Evolutionary conservation across 345 rosid genomes (phyloP).

Genomic region (Carallia pectinifolia): DNA sequence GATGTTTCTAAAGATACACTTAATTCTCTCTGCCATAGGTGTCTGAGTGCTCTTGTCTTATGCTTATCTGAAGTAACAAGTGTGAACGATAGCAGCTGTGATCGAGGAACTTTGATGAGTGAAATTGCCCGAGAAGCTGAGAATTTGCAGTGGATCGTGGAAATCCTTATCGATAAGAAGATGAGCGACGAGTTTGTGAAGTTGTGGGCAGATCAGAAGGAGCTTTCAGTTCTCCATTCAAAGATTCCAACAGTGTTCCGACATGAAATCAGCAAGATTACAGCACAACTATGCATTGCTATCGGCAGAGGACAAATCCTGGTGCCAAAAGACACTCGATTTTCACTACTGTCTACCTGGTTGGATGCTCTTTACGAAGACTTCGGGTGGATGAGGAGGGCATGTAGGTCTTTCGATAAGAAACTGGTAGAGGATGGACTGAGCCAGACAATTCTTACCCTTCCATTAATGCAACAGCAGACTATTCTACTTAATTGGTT

Average conservation of each 20-base stretch:
- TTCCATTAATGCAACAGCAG: constrained; percentile 80
- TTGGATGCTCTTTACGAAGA: constrained; percentile 87
- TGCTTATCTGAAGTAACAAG: constrained; percentile 76
- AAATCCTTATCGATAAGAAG: constrained; percentile 63
- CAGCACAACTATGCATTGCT: constrained; percentile 78
- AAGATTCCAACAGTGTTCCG: constrained; percentile 80
- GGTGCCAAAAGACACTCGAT: constrained; percentile 67
- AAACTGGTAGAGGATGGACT: constrained; percentile 88
- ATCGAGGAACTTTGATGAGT: constrained; percentile 71
- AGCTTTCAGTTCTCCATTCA: constrained; percentile 75
- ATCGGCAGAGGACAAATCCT: constrained; percentile 76
- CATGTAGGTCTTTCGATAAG: constrained; percentile 65
- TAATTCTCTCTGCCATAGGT: constrained; percentile 73
- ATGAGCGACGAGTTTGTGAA: constrained; percentile 73
- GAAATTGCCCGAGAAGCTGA: constrained; percentile 89
- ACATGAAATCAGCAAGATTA: constrained; percentile 86
- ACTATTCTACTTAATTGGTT: constrained; percentile 76
- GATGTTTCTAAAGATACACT: constrained; percentile 70
- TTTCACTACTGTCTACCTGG: constrained; percentile 72
- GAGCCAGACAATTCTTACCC: constrained; percentile 74
- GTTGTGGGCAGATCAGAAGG: constrained; percentile 89
- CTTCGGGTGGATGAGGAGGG: constrained; percentile 90
- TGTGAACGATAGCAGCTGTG: constrained; percentile 44
- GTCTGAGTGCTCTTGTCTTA: constrained; percentile 67
- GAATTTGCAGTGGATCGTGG: constrained; percentile 86